These are phyloP conservation scores for Aureococcus anophagefferens DNA, from an alignment of 108 stramenopile genomes.

Conservation along the genomic window DNA sequence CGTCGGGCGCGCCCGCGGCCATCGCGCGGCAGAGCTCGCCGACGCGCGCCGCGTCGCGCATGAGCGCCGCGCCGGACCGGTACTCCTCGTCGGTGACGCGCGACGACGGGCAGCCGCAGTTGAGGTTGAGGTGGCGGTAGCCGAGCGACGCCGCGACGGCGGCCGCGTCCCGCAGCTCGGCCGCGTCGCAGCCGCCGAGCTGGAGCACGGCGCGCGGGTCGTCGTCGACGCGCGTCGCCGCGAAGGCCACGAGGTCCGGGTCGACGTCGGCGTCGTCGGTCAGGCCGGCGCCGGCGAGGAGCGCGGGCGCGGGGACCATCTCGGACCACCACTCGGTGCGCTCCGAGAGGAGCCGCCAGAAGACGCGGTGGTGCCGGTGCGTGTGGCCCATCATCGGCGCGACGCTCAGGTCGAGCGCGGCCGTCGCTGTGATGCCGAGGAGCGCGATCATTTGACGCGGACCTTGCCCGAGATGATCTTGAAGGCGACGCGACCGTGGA, in stretches of 20 bases:
- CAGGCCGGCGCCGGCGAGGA: conserved; percentile 17
- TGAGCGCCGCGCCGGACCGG: conserved; percentile 29
- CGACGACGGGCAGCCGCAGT: conserved; percentile 43
- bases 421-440: no score
- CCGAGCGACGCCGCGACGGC: conserved; percentile 32
- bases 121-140: conserved; percentile 28
- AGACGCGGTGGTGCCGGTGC: conserved; percentile 37
- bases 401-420: conserved; percentile 36
- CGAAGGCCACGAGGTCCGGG: no score
- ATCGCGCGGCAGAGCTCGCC: conserved; percentile 8
- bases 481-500: conserved; percentile 1
- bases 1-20: not conserved
- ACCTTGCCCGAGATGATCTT: conserved; percentile 6
- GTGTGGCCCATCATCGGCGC: conserved; percentile 54
- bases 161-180: conserved; percentile 17
- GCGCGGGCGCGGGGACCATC: conserved; percentile 37
- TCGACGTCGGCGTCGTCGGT: no score
- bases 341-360: conserved; percentile 24
- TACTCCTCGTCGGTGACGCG: conserved; percentile 17
- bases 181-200: conserved; percentile 30
- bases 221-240: not conserved
- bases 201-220: conserved; percentile 20
- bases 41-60: conserved; percentile 31
- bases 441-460: conserved; percentile 2
- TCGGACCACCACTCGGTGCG: conserved; percentile 34